Conservation (phyloP, 2,329 filamentous ascomycete species). For the Anisogramma anomala region DNA sequence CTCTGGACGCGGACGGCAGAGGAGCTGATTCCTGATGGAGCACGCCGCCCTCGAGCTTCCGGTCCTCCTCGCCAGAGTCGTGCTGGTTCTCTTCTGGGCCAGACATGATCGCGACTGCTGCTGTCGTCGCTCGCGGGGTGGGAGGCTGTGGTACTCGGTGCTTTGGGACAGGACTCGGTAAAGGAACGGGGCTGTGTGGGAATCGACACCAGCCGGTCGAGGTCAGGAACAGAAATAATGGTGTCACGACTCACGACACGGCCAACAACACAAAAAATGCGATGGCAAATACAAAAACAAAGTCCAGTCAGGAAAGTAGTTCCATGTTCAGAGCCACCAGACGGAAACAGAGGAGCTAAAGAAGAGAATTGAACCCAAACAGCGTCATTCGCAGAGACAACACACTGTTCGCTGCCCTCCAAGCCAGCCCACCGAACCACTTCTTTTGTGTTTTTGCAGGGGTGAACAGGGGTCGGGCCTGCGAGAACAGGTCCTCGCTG, state of each 20-base stretch:
- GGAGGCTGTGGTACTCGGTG: too few relatives aligned
- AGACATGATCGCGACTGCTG: slow-evolving; percentile 8
- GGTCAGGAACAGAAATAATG: background rate
- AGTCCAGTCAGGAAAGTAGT: background rate
- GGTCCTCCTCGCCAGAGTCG: slow-evolving; percentile 14
- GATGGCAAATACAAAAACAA: background rate
- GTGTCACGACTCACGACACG: background rate
- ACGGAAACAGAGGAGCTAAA: background rate
- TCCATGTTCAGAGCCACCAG: background rate
- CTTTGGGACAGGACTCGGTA: too few relatives aligned
- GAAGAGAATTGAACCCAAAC: slow-evolving; percentile 12
- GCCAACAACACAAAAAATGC: background rate
- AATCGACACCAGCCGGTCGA: too few relatives aligned
- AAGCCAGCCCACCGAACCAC: background rate
- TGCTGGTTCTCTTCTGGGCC: slow-evolving; percentile 14
- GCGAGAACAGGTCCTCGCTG: too few relatives aligned
- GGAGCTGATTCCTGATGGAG: slow-evolving; percentile 10
- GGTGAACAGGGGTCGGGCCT: too few relatives aligned
- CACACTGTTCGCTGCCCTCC: background rate
- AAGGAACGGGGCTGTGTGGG: too few relatives aligned
- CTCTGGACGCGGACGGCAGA: slow-evolving; percentile 9
- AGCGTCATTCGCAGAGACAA: slow-evolving; percentile 11
- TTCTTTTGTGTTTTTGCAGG: background rate
- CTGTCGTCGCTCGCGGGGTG: background rate
- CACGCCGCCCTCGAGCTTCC: slow-evolving; percentile 15